Conservation (phyloP, 2,329 filamentous ascomycete genomes). For the Pseudogymnoascus sp. region DNA sequence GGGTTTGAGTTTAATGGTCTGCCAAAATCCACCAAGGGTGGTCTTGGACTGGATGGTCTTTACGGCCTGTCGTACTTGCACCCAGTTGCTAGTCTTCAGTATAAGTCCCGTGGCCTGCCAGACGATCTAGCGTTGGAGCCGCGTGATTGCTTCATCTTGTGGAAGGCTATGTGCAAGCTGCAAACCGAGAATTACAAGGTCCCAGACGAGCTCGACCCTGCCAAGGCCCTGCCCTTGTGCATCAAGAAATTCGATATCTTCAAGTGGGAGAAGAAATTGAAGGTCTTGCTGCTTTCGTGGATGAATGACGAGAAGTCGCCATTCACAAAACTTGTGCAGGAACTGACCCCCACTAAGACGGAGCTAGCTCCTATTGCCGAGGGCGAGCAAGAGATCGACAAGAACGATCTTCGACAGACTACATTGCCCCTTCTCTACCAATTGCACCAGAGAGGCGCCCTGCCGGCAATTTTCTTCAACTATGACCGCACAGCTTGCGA, state of each 20-base stretch:
- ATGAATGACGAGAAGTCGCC: slow-evolving; percentile 45
- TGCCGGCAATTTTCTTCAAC: slow-evolving; percentile 72
- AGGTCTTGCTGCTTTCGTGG: slow-evolving; percentile 51
- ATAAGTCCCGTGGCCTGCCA: slow-evolving; percentile 55
- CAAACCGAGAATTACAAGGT: slow-evolving; percentile 46
- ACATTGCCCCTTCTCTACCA: slow-evolving; percentile 52
- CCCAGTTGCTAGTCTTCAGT: slow-evolving; percentile 56
- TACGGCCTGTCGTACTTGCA: slow-evolving; percentile 47
- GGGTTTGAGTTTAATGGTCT: slow-evolving; percentile 31
- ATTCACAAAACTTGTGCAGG: slow-evolving; percentile 38
- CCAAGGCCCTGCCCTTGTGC: slow-evolving; percentile 41
- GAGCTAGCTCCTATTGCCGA: slow-evolving; percentile 4
- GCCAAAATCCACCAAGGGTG: slow-evolving; percentile 28
- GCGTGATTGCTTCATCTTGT: slow-evolving; percentile 61
- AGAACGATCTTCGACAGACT: slow-evolving; percentile 34
- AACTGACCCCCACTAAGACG: slow-evolving; percentile 32
- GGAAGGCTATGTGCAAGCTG: slow-evolving; percentile 54
- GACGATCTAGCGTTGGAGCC: slow-evolving; percentile 64
- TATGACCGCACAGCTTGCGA: slow-evolving; percentile 65
- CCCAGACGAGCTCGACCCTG: slow-evolving; percentile 42
- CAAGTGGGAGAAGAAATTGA: slow-evolving; percentile 56
- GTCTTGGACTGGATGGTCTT: slow-evolving; percentile 34
- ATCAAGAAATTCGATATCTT: slow-evolving; percentile 60
- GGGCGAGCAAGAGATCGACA: slow-evolving; percentile 17
- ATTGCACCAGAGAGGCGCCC: slow-evolving; percentile 54